Conservation (phyloP, 768 basidiomycete species). For the Amanita subjunquillea region DNA sequence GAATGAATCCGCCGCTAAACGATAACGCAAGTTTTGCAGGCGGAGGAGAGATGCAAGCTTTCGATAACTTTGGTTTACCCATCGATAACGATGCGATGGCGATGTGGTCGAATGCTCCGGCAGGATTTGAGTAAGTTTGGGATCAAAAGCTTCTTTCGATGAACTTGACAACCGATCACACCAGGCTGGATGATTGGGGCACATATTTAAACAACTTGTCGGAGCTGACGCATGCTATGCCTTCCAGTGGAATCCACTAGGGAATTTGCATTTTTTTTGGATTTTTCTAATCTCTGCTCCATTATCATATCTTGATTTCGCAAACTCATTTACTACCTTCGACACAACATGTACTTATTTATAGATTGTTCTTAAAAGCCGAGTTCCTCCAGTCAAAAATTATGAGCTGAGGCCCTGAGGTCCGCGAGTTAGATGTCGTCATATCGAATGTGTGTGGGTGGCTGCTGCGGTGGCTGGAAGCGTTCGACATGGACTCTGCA, state of each 20-base stretch:
- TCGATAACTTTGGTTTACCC: constrained; percentile 3
- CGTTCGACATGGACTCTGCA: too few species aligned
- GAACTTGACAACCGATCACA: background rate
- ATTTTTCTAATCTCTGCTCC: background rate
- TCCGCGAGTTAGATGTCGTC: too few species aligned
- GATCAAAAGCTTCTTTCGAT: background rate
- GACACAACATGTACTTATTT: too few species aligned
- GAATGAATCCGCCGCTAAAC: background rate
- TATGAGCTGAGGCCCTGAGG: too few species aligned
- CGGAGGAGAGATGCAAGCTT: background rate
- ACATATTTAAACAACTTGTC: constrained; percentile 4
- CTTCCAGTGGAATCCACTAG: background rate
- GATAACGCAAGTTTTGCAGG: background rate
- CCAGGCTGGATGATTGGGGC: constrained; percentile 6
- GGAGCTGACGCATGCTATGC: constrained; percentile 3
- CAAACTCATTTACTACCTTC: too few species aligned
- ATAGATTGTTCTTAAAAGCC: too few species aligned
- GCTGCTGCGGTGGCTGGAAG: too few species aligned
- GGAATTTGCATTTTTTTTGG: background rate
- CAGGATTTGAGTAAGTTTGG: constrained; percentile 49
- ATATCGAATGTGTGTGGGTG: too few species aligned
- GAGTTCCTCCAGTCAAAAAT: too few species aligned
- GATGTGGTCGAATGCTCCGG: constrained; percentile 65
- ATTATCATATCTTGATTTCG: background rate
- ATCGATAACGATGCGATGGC: constrained; percentile 43